Evolutionary conservation across 192 early-diverging fungal genomes (phyloP), one percentile per base, ranked within the genome.

Genomic region (Coemansia sp.): DNA sequence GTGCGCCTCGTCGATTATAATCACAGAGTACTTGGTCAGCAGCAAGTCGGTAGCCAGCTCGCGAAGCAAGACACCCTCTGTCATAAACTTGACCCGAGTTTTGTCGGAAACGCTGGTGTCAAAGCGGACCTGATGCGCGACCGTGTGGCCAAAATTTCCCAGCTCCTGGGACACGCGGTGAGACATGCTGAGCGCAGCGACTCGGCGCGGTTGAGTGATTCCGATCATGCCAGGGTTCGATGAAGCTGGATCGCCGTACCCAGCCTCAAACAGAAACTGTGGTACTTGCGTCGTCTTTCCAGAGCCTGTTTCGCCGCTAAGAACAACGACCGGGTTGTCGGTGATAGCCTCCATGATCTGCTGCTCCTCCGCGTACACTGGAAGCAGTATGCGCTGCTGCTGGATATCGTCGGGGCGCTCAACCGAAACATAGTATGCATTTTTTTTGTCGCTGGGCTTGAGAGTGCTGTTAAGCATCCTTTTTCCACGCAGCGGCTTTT

Each of bases 1-100:
- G 85, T 99, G 98, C 5, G 98, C 96, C 76, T 99, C 98, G 73
- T 99, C 98, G 40, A 97, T 93, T 54, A 99, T 96, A 30, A 99
- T 91, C 29, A 87, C 92, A 2, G 95, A 96, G 72, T 99, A 99
- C 71, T 92, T 88, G 32, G 87, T 85, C n/a, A 99, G 75, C 22
- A 98, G 80, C 48, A 98, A 78, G 68, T 98, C 97, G 33, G 74
- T 77, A 17, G 90, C 84, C 48, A 99, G 84, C 75, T 99, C 98
- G 38, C 96, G 89, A 49, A 99, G 85, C 60, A 99, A 77, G 65
- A 99, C 95, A 84, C 98, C 98, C 77, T 99, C 98, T 6, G 98
- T 99, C 96, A 99, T 97, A 64, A 99, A 99, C 83, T 99, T 98
- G 64, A 99, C 92, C 17, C 92, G 84, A 5, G 96, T 98, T 8